phyloP scores from a whole-genome alignment of 2,329 filamentous ascomycete genomes.

The Exophiala dermatitidis region DNA sequence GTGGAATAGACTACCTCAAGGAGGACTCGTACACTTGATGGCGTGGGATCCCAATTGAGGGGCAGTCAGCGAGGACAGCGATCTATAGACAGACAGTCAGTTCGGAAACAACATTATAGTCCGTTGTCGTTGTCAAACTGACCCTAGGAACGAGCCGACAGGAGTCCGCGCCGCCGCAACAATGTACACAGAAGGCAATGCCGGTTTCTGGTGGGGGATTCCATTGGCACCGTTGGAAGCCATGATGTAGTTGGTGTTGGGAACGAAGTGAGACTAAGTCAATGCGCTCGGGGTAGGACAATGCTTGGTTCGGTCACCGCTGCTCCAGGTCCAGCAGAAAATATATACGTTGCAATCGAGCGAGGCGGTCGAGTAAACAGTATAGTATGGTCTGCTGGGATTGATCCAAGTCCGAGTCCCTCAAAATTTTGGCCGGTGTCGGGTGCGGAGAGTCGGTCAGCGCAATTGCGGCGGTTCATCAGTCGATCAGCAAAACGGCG shows the following conservation, averaged over 20 bases:
- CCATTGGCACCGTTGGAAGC: slow-evolving; percentile 25
- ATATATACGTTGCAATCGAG: background rate
- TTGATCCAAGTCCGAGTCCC: background rate
- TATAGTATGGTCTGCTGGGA: slow-evolving; percentile 3
- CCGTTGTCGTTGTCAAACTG: slow-evolving; percentile 30
- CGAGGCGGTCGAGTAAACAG: background rate
- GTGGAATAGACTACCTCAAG: background rate
- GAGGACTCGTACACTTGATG: slow-evolving; percentile 67
- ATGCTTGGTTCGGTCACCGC: background rate
- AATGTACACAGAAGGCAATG: slow-evolving; percentile 85
- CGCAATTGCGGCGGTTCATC: background rate
- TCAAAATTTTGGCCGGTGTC: slow-evolving; percentile 8
- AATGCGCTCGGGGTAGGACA: background rate
- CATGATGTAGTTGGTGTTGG: slow-evolving; percentile 7
- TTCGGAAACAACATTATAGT: background rate
- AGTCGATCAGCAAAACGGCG: background rate
- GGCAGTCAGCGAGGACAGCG: slow-evolving; percentile 78
- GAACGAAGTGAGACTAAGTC: background rate
- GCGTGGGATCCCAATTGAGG: slow-evolving; percentile 81
- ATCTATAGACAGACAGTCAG: slow-evolving; percentile 48
- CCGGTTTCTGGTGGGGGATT: slow-evolving; percentile 29
- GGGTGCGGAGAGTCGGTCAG: slow-evolving; percentile 3
- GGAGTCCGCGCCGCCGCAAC: slow-evolving; percentile 87
- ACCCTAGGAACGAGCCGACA: slow-evolving; percentile 92
- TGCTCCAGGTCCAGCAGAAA: background rate